phyloP scores from a whole-genome alignment of 495 filamentous ascomycete genomes.

The Delitschia confertaspora region DNA sequence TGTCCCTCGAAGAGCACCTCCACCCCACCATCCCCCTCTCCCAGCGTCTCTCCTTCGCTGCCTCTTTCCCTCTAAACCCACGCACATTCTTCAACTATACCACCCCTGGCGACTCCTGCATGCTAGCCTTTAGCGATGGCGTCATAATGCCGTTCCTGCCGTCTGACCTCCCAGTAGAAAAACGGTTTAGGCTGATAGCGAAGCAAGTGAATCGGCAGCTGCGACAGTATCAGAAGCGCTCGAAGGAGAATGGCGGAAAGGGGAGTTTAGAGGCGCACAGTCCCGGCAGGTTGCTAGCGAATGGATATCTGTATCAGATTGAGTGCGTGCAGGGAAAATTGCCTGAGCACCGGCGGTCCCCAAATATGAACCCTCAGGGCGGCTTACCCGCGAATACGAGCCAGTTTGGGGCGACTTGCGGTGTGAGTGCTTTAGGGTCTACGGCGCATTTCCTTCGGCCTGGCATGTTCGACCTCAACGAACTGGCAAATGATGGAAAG shows the following conservation, averaged over 20 bases:
- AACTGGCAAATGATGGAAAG: constrained; percentile 9
- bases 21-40: constrained; percentile 23
- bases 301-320: constrained; percentile 29
- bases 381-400: constrained; percentile 26
- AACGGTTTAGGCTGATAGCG: constrained; percentile 29
- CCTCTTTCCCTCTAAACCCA: constrained; percentile 36
- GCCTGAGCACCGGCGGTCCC: constrained; percentile 16
- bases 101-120: constrained; percentile 30
- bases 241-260: constrained; percentile 4
- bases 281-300: constrained; percentile 28
- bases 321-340: constrained; percentile 28
- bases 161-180: constrained; percentile 23
- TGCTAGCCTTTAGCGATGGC: constrained; percentile 35
- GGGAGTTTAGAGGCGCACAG: constrained; percentile 20
- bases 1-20: constrained; percentile 32
- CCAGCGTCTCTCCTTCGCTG: constrained; percentile 29
- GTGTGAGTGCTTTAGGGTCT: constrained; percentile 32
- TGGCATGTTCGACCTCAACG: constrained; percentile 6
- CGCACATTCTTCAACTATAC: constrained; percentile 31
- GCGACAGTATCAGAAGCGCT: constrained; percentile 32
- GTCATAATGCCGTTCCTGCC: constrained; percentile 33
- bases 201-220: constrained; percentile 32
- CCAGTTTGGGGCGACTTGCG: constrained; percentile 29
- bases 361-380: constrained; percentile 33
- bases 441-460: constrained; percentile 22